Evolutionary conservation across 495 filamentous ascomycete species (phyloP).

Genomic region (Hypoxylon subgilvum): DNA sequence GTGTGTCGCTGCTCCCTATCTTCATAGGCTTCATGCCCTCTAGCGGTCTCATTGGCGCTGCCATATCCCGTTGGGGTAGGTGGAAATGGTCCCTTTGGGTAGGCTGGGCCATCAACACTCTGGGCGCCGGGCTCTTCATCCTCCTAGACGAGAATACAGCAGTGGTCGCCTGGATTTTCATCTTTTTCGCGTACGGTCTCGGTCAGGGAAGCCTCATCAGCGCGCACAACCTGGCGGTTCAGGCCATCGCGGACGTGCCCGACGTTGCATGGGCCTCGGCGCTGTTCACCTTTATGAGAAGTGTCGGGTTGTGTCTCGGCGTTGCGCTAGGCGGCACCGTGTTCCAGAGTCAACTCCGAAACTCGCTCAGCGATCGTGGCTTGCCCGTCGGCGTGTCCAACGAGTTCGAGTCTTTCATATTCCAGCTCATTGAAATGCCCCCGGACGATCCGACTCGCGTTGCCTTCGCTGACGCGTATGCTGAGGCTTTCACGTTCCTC

Average conservation of each 20-base stretch:
- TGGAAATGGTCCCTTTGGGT: constrained; percentile 61
- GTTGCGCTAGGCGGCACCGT: constrained; percentile 65
- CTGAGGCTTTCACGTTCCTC: no score
- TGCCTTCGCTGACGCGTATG: no score
- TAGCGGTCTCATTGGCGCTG: constrained; percentile 37
- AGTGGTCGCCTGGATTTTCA: constrained; percentile 55
- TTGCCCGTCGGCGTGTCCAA: no score
- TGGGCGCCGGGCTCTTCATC: constrained; percentile 59
- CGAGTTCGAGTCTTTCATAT: no score
- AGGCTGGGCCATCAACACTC: constrained; percentile 56
- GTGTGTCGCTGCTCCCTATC: constrained; percentile 33
- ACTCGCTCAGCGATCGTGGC: no score
- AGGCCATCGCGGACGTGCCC: constrained; percentile 52
- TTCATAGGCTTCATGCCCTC: constrained; percentile 28
- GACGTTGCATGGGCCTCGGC: constrained; percentile 60
- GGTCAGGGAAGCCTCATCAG: constrained; percentile 61
- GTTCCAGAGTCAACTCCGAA: constrained; percentile 38
- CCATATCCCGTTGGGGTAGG: constrained; percentile 52
- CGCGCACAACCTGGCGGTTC: constrained; percentile 54
- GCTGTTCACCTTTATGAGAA: constrained; percentile 64
- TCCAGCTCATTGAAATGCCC: no score
- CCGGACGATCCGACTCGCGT: no score
- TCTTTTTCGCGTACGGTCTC: constrained; percentile 57
- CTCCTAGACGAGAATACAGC: constrained; percentile 53
- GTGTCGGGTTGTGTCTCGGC: constrained; percentile 65